Conservation (phyloP, 2,329 filamentous ascomycete genomes). For the Colletotrichum tofieldiae region DNA sequence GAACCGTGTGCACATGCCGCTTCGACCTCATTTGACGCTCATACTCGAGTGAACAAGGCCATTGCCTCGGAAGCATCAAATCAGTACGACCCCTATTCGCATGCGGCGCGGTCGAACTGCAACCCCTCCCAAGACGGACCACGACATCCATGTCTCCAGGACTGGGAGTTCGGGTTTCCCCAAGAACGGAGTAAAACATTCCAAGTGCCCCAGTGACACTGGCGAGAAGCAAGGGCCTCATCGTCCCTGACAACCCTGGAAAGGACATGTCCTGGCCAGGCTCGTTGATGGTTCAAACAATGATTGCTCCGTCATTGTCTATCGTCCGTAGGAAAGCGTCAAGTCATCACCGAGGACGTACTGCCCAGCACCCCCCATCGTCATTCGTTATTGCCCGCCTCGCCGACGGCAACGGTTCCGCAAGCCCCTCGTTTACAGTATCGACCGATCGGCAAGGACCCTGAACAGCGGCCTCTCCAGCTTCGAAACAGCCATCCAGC, state of each 20-base stretch:
- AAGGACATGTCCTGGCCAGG: not conserved
- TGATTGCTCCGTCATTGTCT: not conserved
- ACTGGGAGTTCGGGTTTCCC: not conserved
- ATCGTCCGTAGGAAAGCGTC: not conserved
- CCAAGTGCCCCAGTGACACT: not conserved
- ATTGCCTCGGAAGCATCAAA: not conserved
- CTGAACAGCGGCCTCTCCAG: slow-evolving; percentile 59
- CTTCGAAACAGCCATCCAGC: slow-evolving; percentile 78
- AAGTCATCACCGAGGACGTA: not conserved
- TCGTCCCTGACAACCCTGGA: not conserved
- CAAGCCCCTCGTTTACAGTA: slow-evolving; percentile 14
- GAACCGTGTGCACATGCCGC: not conserved
- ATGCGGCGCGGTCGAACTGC: not conserved
- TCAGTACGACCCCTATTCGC: not conserved
- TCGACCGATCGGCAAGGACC: slow-evolving; percentile 59
- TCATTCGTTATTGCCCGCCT: not conserved
- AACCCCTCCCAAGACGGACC: not conserved
- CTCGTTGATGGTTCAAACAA: not conserved
- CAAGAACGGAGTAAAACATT: not conserved
- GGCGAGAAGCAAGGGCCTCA: not conserved
- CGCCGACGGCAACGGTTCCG: not conserved
- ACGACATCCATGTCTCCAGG: not conserved
- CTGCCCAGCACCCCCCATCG: not conserved
- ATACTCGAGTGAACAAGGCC: not conserved
- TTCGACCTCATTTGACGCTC: not conserved